These are phyloP conservation scores for Cytospora paraplurivora DNA, from an alignment of 2,329 filamentous ascomycete genomes.

Conservation along the genomic window DNA sequence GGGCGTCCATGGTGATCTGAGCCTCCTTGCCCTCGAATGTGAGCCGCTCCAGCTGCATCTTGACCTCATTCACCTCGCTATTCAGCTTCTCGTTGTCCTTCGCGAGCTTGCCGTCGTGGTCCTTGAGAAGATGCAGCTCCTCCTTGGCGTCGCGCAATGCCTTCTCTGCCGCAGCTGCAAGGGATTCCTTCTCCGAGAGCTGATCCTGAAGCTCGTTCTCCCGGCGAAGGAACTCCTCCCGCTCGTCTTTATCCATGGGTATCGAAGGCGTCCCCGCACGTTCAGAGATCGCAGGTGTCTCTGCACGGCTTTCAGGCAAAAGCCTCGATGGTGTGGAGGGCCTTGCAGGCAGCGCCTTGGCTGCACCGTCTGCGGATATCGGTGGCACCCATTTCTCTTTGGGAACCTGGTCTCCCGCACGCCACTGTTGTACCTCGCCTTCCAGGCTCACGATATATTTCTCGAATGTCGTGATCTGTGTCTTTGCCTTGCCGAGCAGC, in stretches of 20 bases:
- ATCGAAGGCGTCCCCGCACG: conserved; percentile 85
- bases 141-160: conserved; percentile 80
- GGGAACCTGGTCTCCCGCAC: conserved; percentile 82
- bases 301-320: conserved; percentile 59
- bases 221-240: conserved; percentile 89
- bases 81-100: conserved; percentile 90
- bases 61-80: conserved; percentile 85
- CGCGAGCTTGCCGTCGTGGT: conserved; percentile 78
- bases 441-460: conserved; percentile 83
- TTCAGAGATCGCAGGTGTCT: conserved; percentile 71
- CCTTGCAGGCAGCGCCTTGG: conserved; percentile 48
- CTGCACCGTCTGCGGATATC: conserved; percentile 55
- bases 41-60: conserved; percentile 95
- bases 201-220: conserved; percentile 98
- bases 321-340: conserved; percentile 58
- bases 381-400: conserved; percentile 84
- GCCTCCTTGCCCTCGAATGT: conserved; percentile 96
- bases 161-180: conserved; percentile 78
- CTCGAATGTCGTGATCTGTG: conserved; percentile 85
- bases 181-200: conserved; percentile 87
- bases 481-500: conserved; percentile 88
- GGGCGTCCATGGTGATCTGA: conserved; percentile 93
- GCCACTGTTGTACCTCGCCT: conserved; percentile 83
- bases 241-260: conserved; percentile 91
- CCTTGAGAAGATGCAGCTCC: conserved; percentile 81